Percentiles rank a stretch among this genome's conserved stretches.
Conservation (phyloP, 495 filamentous ascomycete genomes). For the Lindgomyces ingoldianus region DNA sequence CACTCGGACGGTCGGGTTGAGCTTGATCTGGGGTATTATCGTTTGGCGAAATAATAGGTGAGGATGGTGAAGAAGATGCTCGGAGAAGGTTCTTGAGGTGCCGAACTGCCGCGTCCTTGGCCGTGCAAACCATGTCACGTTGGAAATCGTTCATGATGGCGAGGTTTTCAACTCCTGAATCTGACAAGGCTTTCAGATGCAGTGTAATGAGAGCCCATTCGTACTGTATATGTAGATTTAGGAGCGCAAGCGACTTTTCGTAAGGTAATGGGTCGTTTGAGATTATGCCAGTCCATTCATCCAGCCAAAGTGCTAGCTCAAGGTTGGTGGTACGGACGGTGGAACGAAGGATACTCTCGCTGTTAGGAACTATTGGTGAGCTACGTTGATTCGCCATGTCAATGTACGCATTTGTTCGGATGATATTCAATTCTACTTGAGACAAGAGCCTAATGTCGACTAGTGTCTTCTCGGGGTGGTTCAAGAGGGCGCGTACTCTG, state of each 20-base stretch:
- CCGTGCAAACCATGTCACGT: slow-evolving; percentile 49
- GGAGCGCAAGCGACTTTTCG: slow-evolving; percentile 11
- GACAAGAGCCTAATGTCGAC: slow-evolving; percentile 55
- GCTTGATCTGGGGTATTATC: too few relatives aligned
- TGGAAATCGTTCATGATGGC: slow-evolving; percentile 51
- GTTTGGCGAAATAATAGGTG: not conserved
- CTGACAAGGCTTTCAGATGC: slow-evolving; percentile 25
- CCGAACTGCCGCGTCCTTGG: slow-evolving; percentile 53
- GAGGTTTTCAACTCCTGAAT: slow-evolving; percentile 34
- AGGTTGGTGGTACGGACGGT: slow-evolving; percentile 7
- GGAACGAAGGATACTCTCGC: slow-evolving; percentile 41
- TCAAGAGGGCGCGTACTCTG: slow-evolving; percentile 50
- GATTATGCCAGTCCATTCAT: slow-evolving; percentile 27
- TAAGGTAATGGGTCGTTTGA: not conserved
- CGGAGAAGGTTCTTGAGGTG: slow-evolving; percentile 48
- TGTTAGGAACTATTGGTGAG: slow-evolving; percentile 46
- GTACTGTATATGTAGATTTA: slow-evolving; percentile 35
- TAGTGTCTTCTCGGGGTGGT: slow-evolving; percentile 48
- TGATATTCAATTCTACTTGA: slow-evolving; percentile 52
- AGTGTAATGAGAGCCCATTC: slow-evolving; percentile 35
- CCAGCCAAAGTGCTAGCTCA: slow-evolving; percentile 31
- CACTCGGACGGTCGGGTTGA: slow-evolving; percentile 42
- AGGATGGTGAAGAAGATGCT: slow-evolving; percentile 31
- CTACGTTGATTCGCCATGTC: not conserved
- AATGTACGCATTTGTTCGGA: slow-evolving; percentile 35